Percentiles rank a stretch among this genome's conserved stretches.
Evolutionary conservation across 306 rosid genomes (phyloP).

Genomic region (Glycine tomentella): DNA sequence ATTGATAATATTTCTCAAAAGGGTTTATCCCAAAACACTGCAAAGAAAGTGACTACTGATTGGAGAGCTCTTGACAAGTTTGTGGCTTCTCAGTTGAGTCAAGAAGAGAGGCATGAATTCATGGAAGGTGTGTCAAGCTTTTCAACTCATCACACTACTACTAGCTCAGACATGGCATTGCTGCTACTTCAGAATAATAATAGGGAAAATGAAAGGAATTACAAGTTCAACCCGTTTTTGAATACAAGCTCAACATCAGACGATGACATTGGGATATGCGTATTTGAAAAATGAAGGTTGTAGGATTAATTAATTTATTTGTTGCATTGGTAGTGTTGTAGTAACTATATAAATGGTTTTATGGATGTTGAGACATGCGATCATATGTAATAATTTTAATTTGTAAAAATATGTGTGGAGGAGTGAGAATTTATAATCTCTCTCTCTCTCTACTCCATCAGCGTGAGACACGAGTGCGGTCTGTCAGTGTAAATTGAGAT

Average conservation of each 20-base stretch:
- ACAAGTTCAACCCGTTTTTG: conserved; percentile 68
- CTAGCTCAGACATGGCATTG: conserved; percentile 53
- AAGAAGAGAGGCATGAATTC: conserved; percentile 58
- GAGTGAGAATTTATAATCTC: conserved; percentile 50
- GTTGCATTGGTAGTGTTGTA: conserved; percentile 27
- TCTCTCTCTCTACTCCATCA: not conserved
- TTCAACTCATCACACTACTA: conserved; percentile 29
- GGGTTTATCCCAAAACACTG: conserved; percentile 31
- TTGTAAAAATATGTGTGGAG: conserved; percentile 62
- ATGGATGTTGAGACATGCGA: conserved; percentile 46
- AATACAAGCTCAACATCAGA: conserved; percentile 61
- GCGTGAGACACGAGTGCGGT: not conserved
- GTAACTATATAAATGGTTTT: conserved; percentile 44
- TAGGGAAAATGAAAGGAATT: conserved; percentile 51
- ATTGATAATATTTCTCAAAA: conserved; percentile 37
- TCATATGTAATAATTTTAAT: conserved; percentile 28
- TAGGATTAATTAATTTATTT: not conserved
- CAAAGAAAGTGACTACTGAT: conserved; percentile 66
- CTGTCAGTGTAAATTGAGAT: conserved; percentile 34
- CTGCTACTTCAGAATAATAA: conserved; percentile 60
- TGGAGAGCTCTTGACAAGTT: conserved; percentile 97
- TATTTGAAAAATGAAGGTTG: conserved; percentile 66
- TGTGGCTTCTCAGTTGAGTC: conserved; percentile 94
- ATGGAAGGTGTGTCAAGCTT: conserved; percentile 61
- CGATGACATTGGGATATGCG: conserved; percentile 91